Percentiles rank a stretch among this genome's conserved stretches.
phyloP scores from a whole-genome alignment of 2,329 filamentous ascomycete species.

The Xylaria sp. region DNA sequence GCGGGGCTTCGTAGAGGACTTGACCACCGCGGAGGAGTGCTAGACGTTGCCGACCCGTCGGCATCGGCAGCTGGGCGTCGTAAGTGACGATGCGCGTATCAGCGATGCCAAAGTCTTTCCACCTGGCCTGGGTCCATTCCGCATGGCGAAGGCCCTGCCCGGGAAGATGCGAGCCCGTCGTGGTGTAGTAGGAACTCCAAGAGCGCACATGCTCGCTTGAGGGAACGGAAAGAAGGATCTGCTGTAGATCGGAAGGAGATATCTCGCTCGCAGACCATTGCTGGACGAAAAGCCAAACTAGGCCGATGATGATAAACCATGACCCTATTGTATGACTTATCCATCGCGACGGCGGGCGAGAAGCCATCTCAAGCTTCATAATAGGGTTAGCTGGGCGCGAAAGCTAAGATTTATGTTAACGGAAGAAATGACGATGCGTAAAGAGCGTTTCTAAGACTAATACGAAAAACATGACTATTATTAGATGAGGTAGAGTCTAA shows the following conservation, averaged over 20 bases:
- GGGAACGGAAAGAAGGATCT: neutral
- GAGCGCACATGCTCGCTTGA: slow-evolving; percentile 7
- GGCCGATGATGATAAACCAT: neutral
- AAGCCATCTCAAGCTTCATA: neutral
- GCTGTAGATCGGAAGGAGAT: neutral
- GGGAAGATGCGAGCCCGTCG: slow-evolving; percentile 3
- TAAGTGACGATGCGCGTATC: neutral
- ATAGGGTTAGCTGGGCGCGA: neutral
- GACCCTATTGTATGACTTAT: neutral
- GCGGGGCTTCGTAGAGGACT: slow-evolving; percentile 7
- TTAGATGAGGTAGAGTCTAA: neutral
- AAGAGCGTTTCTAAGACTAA: neutral
- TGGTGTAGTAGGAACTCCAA: slow-evolving; percentile 10
- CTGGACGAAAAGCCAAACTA: neutral
- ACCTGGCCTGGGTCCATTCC: slow-evolving; percentile 4
- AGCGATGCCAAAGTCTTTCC: slow-evolving; percentile 6
- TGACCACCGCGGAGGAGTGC: neutral
- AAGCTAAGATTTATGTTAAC: neutral
- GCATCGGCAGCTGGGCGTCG: slow-evolving; percentile 2
- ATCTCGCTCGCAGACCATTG: neutral
- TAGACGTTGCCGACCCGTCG: neutral
- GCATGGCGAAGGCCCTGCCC: slow-evolving; percentile 2
- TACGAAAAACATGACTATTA: neutral
- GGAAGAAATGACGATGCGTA: neutral
- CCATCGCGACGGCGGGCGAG: neutral